Evolutionary conservation across 352 stramenopile genomes (phyloP).

Genomic region (Peronosclerospora sorghi): DNA sequence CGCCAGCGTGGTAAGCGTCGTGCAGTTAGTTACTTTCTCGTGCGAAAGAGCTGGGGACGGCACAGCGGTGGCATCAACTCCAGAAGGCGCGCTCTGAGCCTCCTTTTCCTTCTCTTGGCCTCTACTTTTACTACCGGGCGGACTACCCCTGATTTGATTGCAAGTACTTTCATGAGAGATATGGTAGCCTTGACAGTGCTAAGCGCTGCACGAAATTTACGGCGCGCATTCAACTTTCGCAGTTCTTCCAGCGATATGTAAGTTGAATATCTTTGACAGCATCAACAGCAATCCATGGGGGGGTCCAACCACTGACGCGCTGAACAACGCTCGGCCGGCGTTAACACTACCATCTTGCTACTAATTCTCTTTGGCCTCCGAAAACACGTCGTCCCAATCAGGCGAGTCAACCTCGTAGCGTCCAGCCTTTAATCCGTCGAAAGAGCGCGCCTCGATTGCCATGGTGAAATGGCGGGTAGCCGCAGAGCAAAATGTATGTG

Average conservation of each 20-base stretch:
- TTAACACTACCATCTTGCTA: slow-evolving; percentile 77
- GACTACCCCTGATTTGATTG: slow-evolving; percentile 21
- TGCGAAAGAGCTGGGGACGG: no score
- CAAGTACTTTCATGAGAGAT: slow-evolving; percentile 62
- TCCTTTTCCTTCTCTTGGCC: slow-evolving; percentile 14
- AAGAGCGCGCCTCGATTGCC: slow-evolving; percentile 87
- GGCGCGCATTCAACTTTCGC: slow-evolving; percentile 88
- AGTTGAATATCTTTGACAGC: slow-evolving; percentile 64
- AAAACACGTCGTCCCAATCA: slow-evolving; percentile 73
- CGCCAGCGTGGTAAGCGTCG: no score
- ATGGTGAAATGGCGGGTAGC: slow-evolving; percentile 82
- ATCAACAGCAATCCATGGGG: slow-evolving; percentile 81
- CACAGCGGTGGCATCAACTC: neutral
- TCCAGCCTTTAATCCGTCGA: slow-evolving; percentile 55
- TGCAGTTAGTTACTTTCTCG: no score
- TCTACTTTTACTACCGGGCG: slow-evolving; percentile 18
- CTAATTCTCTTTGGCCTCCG: slow-evolving; percentile 84
- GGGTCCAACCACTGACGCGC: slow-evolving; percentile 64
- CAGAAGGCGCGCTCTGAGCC: neutral
- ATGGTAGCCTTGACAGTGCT: slow-evolving; percentile 83
- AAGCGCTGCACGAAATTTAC: slow-evolving; percentile 90
- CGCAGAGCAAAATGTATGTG: slow-evolving; percentile 79
- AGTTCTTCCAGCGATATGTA: slow-evolving; percentile 82
- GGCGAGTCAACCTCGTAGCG: slow-evolving; percentile 63
- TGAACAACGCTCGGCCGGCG: slow-evolving; percentile 71